Evolutionary conservation across 1,139 yeast genomes (phyloP).

Genomic region (Magnusiomyces magnusii): DNA sequence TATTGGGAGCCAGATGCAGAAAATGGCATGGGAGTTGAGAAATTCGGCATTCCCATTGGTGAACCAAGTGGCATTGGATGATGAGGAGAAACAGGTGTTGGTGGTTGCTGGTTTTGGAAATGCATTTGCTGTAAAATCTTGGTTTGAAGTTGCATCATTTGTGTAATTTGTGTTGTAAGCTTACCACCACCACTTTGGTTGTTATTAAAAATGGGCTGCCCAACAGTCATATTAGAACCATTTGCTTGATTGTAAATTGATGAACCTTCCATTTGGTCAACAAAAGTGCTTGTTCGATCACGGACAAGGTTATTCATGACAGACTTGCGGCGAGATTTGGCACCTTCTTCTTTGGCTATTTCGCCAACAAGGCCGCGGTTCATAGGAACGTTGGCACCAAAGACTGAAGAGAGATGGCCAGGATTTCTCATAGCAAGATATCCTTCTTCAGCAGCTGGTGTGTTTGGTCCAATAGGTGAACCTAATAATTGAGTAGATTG

Average conservation of each 20-base stretch:
- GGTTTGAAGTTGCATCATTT: conserved; percentile 12
- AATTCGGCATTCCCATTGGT: not conserved
- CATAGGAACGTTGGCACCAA: not conserved
- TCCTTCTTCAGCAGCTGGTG: conserved; percentile 14
- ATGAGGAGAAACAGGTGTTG: no score
- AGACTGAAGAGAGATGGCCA: conserved; percentile 14
- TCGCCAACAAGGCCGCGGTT: conserved; percentile 36
- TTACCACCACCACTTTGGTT: not conserved
- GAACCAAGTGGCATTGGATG: conserved; percentile 8
- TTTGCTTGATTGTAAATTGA: not conserved
- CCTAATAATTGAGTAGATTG: conserved; percentile 15
- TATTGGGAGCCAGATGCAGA: not conserved
- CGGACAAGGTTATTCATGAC: not conserved
- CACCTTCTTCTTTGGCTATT: conserved; percentile 38
- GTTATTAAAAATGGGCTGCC: not conserved
- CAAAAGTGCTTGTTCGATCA: not conserved
- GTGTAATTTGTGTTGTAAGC: not conserved
- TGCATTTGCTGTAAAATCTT: conserved; percentile 18
- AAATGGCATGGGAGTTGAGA: not conserved
- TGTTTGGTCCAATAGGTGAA: conserved; percentile 4
- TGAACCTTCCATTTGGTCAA: not conserved
- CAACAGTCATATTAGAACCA: not conserved
- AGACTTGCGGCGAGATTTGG: conserved; percentile 27
- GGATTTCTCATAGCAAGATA: conserved; percentile 14
- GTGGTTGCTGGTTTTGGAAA: conserved; percentile 4